Percentiles rank a stretch among this genome's conserved stretches.
These are phyloP conservation scores for Laburnicola sp. DNA, from an alignment of 2,329 filamentous ascomycete species.

Conservation along the genomic window DNA sequence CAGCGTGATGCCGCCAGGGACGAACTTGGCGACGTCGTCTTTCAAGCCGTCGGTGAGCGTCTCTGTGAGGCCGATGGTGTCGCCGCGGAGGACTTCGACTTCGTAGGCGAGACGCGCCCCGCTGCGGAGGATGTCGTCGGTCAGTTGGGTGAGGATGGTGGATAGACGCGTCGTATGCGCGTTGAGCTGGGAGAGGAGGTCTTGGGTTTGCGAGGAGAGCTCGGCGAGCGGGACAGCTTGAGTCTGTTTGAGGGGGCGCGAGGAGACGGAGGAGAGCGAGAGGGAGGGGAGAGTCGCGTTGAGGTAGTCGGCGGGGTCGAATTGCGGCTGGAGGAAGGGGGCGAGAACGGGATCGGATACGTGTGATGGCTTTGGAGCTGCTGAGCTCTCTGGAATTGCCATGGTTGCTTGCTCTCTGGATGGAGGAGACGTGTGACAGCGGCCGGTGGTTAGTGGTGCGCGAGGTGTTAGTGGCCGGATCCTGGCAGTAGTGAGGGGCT, in stretches of 20 bases:
- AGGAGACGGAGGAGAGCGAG: constrained; percentile 51
- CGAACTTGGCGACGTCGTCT: constrained; percentile 72
- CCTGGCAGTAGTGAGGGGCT: not conserved
- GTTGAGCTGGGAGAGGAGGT: constrained; percentile 83
- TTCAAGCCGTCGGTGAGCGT: constrained; percentile 72
- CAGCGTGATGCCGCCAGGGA: constrained; percentile 53
- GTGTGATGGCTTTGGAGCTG: constrained; percentile 51
- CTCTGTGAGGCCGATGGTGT: constrained; percentile 79
- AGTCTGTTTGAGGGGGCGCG: constrained; percentile 43
- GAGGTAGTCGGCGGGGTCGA: constrained; percentile 83
- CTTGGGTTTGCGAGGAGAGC: constrained; percentile 78
- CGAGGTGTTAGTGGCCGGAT: too few relatives aligned
- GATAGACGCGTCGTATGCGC: constrained; percentile 84
- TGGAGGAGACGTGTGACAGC: too few relatives aligned
- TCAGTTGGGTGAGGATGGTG: constrained; percentile 79
- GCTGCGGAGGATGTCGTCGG: constrained; percentile 90
- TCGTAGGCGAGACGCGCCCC: constrained; percentile 89
- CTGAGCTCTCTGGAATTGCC: constrained; percentile 28
- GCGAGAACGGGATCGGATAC: constrained; percentile 72
- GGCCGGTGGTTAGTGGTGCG: constrained; percentile 1
- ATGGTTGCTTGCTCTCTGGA: constrained; percentile 28
- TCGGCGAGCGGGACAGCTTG: constrained; percentile 68
- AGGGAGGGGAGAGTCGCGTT: constrained; percentile 77
- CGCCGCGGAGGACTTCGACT: constrained; percentile 88
- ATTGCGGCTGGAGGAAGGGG: constrained; percentile 73